Evolutionary conservation across 176 grass and related monocot genomes (phyloP).

Genomic region (Carex parvula): DNA sequence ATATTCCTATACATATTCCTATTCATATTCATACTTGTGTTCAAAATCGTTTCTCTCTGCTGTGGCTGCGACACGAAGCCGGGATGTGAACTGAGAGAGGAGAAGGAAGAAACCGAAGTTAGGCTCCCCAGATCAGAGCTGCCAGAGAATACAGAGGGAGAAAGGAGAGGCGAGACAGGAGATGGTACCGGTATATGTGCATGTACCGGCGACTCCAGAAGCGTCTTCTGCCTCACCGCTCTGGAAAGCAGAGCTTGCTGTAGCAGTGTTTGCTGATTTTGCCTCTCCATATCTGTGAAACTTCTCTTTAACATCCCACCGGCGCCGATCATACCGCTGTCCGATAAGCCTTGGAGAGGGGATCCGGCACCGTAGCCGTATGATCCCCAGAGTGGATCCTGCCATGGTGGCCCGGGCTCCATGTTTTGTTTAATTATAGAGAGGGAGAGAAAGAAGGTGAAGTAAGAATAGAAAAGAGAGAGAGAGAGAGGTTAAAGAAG

Average conservation of each 20-base stretch:
- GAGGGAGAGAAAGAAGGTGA: background rate
- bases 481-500: background rate
- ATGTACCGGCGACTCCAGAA: background rate
- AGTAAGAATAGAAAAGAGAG: background rate
- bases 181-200: background rate
- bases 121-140: slow-evolving; percentile 40
- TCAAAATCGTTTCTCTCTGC: slow-evolving; percentile 21
- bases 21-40: slow-evolving; percentile 33
- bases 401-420: slow-evolving; percentile 62
- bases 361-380: slow-evolving; percentile 51
- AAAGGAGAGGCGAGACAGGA: slow-evolving; percentile 22
- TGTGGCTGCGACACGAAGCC: slow-evolving; percentile 32
- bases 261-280: slow-evolving; percentile 42
- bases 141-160: slow-evolving; percentile 32
- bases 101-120: slow-evolving; percentile 41
- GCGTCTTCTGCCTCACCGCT: slow-evolving; percentile 60
- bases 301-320: slow-evolving; percentile 64
- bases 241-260: slow-evolving; percentile 65
- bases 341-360: slow-evolving; percentile 39
- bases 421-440: slow-evolving; percentile 33
- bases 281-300: slow-evolving; percentile 65
- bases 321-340: slow-evolving; percentile 2
- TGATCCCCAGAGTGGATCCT: slow-evolving; percentile 52
- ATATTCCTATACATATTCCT: slow-evolving; percentile 28
- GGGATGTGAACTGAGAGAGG: slow-evolving; percentile 50